phyloP scores from a whole-genome alignment of 2,329 filamentous ascomycete genomes.

The Fusarium praegraminearum region DNA sequence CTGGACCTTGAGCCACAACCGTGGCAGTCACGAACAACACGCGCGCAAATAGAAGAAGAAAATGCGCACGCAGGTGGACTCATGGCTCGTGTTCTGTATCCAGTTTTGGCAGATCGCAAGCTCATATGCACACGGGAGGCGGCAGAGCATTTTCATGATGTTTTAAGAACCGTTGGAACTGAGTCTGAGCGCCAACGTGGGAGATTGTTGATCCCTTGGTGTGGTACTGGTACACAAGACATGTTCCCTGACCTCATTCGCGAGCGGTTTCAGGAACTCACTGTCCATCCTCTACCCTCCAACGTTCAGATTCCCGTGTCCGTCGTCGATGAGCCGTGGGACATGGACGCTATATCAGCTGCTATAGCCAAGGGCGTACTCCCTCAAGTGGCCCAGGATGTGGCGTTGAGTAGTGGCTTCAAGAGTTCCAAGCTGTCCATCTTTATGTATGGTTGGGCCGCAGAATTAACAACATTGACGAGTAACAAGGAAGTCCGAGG shows the following conservation, averaged over 20 bases:
- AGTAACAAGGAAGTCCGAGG: constrained; percentile 57
- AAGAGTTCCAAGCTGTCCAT: constrained; percentile 55
- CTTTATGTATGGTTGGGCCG: constrained; percentile 57
- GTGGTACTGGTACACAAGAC: constrained; percentile 28
- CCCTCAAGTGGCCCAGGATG: constrained; percentile 52
- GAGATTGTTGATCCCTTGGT: constrained; percentile 50
- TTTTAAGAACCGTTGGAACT: constrained; percentile 54
- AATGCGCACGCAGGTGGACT: constrained; percentile 46
- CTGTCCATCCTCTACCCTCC: constrained; percentile 49
- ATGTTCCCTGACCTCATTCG: constrained; percentile 36
- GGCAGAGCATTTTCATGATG: constrained; percentile 55
- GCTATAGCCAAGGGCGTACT: constrained; percentile 47
- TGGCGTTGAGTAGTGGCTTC: constrained; percentile 50
- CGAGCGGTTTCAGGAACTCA: constrained; percentile 51
- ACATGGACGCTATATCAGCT: constrained; percentile 42
- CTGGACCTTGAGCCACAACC: constrained; percentile 49
- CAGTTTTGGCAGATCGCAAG: constrained; percentile 49
- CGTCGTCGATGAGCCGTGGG: constrained; percentile 48
- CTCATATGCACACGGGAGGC: constrained; percentile 56
- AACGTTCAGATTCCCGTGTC: constrained; percentile 53
- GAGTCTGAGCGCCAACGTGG: constrained; percentile 53
- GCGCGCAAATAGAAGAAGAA: constrained; percentile 53
- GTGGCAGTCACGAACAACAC: constrained; percentile 52
- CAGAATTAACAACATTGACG: constrained; percentile 52
- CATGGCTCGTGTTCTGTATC: constrained; percentile 54